Evolutionary conservation across 345 rosid species (phyloP), one percentile per base, ranked within the genome.

Genomic region (Cardamine chenopodiifolia): DNA sequence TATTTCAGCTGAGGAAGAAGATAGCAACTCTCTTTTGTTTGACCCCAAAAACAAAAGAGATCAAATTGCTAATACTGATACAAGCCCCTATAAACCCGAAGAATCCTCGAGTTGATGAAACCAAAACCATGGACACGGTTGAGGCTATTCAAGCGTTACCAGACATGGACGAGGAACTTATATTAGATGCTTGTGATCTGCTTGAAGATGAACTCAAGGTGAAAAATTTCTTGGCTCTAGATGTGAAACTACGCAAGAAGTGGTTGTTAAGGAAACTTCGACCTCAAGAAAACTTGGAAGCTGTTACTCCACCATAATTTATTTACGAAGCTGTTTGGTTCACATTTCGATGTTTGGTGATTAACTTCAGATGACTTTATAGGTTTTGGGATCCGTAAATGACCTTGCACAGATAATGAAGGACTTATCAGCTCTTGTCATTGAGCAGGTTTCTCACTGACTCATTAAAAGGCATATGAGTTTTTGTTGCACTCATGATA

Each of bases 321-420:
- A n/a, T 29, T 66, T 45, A 28, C 12, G 20, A 39, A 28, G n/a
- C 42, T 35, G 22, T 0, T 26, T 61, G 12, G 17, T 47, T 48
- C 44, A 22, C 12, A 5, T 54, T 59, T 55, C 52, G 0, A 26
- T 50, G n/a, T n/a, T n/a, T n/a, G 44, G 69, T 62, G 45, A 39
- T 5, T 61, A 55, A 67, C 68, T 79, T 31, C 7, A 49, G 60
- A 8, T 35, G 45, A 54, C n/a, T 48, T 17, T 67, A 14, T 78
- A 92, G 98, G 98, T 86, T 7, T 84, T 90, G 82, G 86, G 91
- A 37, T 90, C 98, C 1, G 98, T 92, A 78, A 87, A 86, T 74
- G 98, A 92, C 70, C 91, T 92, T 55, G 97, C 97, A 71, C 95
- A 92, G 80, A 87, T 92, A 56, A 90, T 92, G 98, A 92, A 92